Base-by-base conservation (phyloP, 768 basidiomycete species). In the Lentinus brumalis region DNA sequence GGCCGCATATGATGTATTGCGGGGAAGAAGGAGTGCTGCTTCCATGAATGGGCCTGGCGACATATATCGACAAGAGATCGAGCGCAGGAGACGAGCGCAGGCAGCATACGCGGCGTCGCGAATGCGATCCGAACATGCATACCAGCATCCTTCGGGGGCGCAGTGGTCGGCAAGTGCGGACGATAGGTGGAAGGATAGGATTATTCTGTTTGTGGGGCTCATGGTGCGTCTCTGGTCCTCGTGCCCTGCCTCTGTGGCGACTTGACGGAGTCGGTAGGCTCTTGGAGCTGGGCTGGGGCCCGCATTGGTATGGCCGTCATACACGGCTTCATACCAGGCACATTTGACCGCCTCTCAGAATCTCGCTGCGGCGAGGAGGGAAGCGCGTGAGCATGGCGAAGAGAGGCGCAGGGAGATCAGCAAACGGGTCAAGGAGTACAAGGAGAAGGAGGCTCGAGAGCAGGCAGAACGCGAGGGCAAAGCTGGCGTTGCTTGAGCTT, bases 1-100 rank as follows among this genome's bases (percentile, higher is more conserved):
- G 8, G 75, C 79, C 8, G 86, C 91, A 2, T 92, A 92, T 62
- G 85, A 87, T 41, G 65, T 74, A 18, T 77, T 89, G 3, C 74
- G 81, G 3, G 81, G 81, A 5, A 77, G 70, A 35, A 63, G 69
- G 21, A 49, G 64, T 0, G 71, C 53, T 18, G 35, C 35, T 3
- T 35, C 35, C 3, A 35, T 35, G 35, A 65, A 68, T 7, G 52
- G 53, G 11, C 58, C 67, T 62, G 53, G 76, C 76, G 81, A 83
- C 44, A 78, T 80, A 0, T 83, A 81, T 60, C 70, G 77, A 39
- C 76, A 78, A 6, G 86, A 89, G 71, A 75, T 88, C 15, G 76
- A 79, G 16, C 76, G 82, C 31, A 71, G 86, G 56, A 74, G 81
- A 57, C 76, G 79, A 1, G 60, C 61, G 16, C 60, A 51, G 2